phyloP scores from a whole-genome alignment of 23 red algal species.

The Gracilaria vermiculophylla region DNA sequence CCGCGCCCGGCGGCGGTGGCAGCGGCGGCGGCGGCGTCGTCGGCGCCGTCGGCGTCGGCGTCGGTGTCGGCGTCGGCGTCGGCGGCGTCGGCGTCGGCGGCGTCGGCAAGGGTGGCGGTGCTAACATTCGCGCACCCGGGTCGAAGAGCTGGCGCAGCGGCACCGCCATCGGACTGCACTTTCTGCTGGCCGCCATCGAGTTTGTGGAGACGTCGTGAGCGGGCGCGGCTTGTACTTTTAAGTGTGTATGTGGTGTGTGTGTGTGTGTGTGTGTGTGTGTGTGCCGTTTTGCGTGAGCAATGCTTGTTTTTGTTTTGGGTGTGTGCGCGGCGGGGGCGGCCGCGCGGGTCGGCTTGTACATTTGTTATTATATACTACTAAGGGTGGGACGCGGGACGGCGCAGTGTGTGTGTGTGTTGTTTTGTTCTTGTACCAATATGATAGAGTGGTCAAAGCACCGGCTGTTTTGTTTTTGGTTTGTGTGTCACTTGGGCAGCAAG shows the following conservation, averaged over 20 bases:
- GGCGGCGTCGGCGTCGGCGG: too few relatives aligned
- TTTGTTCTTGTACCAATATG: too few relatives aligned
- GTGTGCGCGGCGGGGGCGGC: too few relatives aligned
- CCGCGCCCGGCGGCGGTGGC: too few relatives aligned
- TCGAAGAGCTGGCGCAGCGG: constrained; percentile 23
- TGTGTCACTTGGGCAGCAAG: constrained; percentile 21
- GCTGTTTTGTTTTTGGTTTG: not conserved
- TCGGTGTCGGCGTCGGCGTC: not conserved
- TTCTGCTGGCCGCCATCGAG: constrained; percentile 48
- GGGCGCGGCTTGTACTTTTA: not conserved
- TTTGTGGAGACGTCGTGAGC: constrained; percentile 41
- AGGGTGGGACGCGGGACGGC: not conserved
- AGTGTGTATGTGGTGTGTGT: not conserved
- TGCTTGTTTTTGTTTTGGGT: constrained; percentile 27
- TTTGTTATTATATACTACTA: not conserved
- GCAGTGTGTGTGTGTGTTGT: too few relatives aligned
- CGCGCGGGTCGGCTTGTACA: too few relatives aligned
- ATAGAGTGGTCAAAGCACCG: too few relatives aligned
- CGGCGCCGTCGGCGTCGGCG: too few relatives aligned
- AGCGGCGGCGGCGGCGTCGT: not conserved
- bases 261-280: not conserved
- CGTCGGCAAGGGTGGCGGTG: too few relatives aligned
- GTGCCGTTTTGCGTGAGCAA: not conserved
- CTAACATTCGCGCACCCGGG: not conserved
- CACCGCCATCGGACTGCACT: constrained; percentile 26